phyloP scores from a whole-genome alignment of 2,329 filamentous ascomycete genomes.

The Nemania diffusa region DNA sequence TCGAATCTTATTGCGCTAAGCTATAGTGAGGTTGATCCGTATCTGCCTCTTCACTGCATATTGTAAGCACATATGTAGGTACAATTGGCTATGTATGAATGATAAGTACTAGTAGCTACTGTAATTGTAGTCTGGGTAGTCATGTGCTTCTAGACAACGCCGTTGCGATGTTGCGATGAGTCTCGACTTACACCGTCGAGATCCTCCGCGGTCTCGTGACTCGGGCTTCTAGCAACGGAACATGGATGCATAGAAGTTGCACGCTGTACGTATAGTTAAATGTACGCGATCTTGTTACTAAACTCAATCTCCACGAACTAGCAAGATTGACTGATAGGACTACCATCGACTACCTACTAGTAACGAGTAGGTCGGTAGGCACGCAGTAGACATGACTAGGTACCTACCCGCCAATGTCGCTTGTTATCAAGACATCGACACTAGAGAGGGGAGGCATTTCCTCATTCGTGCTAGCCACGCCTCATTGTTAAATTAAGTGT shows the following conservation, averaged over 20 bases:
- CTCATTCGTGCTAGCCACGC: constrained; percentile 16
- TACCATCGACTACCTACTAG: too few species aligned
- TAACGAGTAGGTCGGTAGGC: too few species aligned
- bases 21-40: not conserved
- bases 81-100: not conserved
- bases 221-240: too few species aligned
- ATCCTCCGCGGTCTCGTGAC: too few species aligned
- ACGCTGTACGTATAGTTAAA: too few species aligned
- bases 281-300: constrained; percentile 1
- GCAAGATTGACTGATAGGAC: not conserved
- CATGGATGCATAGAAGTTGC: too few species aligned
- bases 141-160: too few species aligned
- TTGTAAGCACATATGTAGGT: not conserved
- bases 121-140: too few species aligned
- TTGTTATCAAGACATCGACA: not conserved
- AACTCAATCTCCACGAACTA: not conserved
- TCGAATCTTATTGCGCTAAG: not conserved
- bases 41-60: not conserved
- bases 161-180: too few species aligned
- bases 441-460: constrained; percentile 14
- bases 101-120: too few species aligned
- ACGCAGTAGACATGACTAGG: not conserved
- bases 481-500: constrained; percentile 16
- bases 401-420: not conserved
- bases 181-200: too few species aligned